Conservation (phyloP, 176 grass and related monocot species). For the Triticum dicoccoides region DNA sequence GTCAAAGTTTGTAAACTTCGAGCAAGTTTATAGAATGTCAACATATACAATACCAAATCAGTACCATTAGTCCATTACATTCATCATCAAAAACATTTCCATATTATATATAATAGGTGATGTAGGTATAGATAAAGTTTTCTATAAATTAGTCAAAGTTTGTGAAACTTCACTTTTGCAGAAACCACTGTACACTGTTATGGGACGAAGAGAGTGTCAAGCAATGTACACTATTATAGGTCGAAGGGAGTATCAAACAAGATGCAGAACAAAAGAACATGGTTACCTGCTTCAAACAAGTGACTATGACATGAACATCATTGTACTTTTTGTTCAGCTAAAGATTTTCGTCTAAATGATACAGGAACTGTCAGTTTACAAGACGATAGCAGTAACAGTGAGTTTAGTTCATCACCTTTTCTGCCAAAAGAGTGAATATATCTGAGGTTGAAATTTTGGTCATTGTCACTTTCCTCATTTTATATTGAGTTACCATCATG, state of each 20-base stretch:
- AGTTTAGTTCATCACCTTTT: neutral
- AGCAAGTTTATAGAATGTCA: neutral
- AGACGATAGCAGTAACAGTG: neutral
- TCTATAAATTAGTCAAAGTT: neutral
- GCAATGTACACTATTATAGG: neutral
- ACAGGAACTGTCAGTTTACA: slow-evolving; percentile 16
- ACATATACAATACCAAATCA: neutral
- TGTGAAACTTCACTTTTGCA: neutral
- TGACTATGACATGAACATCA: neutral
- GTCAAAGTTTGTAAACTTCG: neutral
- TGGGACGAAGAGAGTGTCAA: neutral
- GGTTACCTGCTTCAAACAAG: neutral
- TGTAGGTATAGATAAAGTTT: neutral
- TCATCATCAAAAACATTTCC: neutral
- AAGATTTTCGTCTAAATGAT: slow-evolving; percentile 3
- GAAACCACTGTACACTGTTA: neutral
- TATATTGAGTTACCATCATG: slow-evolving; percentile 23
- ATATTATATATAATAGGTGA: neutral
- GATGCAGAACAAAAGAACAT: neutral
- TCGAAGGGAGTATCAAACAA: neutral
- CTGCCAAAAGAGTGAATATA: neutral
- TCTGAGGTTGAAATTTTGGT: slow-evolving; percentile 12
- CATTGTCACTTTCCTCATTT: neutral
- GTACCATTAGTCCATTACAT: neutral
- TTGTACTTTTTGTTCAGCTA: neutral